Conservation (phyloP, 805 yeast genomes). For the Cyberlindnera maritima region DNA sequence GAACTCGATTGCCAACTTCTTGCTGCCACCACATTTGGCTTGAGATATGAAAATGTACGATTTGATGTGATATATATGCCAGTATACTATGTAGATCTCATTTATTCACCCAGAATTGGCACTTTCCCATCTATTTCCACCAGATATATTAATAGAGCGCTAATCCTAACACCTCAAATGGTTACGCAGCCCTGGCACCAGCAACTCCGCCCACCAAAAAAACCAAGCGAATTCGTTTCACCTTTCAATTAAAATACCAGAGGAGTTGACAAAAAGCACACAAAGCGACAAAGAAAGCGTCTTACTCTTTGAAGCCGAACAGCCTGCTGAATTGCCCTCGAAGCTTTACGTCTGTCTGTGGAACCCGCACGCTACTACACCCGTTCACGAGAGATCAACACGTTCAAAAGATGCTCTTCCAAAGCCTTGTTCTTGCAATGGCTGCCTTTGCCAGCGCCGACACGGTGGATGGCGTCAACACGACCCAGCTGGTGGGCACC, state of each 20-base stretch:
- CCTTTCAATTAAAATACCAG: too few species aligned
- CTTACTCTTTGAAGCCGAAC: too few species aligned
- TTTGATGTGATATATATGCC: too few species aligned
- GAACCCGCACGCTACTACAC: too few species aligned
- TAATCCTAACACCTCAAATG: not conserved
- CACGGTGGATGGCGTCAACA: slow-evolving; percentile 12
- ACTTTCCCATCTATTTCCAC: too few species aligned
- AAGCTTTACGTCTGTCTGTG: too few species aligned
- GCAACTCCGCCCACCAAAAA: not conserved
- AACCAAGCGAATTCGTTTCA: not conserved
- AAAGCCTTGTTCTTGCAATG: slow-evolving; percentile 1
- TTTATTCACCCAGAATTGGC: too few species aligned
- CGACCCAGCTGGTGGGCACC: slow-evolving; percentile 64
- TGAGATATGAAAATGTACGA: too few species aligned
- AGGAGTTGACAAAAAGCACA: not conserved
- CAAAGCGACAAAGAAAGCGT: too few species aligned
- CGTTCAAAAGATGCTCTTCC: not conserved
- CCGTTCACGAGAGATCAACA: not conserved
- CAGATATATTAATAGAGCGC: too few species aligned
- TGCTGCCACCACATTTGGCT: slow-evolving; percentile 92
- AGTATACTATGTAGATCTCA: too few species aligned
- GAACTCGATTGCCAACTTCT: slow-evolving; percentile 89
- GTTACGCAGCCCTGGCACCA: not conserved
- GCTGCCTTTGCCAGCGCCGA: slow-evolving; percentile 1
- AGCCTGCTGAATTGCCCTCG: too few species aligned